Percentiles rank a stretch among this genome's conserved stretches.
These are phyloP conservation scores for Microascus cirrosus DNA, from an alignment of 2,329 filamentous ascomycete species.

Conservation along the genomic window DNA sequence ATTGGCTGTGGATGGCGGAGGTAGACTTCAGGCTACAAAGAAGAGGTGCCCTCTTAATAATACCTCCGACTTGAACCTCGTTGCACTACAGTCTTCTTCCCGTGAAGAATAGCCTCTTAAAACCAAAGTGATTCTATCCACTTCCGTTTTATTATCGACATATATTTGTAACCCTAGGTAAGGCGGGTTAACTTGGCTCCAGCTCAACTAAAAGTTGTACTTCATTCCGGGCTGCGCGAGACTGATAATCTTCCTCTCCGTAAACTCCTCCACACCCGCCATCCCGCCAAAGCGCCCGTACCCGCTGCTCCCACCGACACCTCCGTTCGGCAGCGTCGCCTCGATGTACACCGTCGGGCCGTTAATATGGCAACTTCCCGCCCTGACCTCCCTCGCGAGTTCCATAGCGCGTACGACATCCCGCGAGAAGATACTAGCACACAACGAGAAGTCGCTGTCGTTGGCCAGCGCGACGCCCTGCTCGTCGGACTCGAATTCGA, in stretches of 20 bases:
- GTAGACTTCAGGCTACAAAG: too few species aligned
- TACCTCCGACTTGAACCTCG: too few species aligned
- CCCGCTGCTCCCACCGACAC: conserved; percentile 27
- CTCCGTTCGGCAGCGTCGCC: conserved; percentile 27
- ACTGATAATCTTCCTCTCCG: conserved; percentile 22
- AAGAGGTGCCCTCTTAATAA: too few species aligned
- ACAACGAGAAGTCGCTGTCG: conserved; percentile 58
- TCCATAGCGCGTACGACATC: conserved; percentile 41
- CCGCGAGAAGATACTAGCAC: conserved; percentile 52
- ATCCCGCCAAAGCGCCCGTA: conserved; percentile 28
- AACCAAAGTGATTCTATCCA: neutral
- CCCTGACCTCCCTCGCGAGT: conserved; percentile 41
- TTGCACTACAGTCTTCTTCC: too few species aligned
- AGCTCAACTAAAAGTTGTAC: conserved; percentile 9
- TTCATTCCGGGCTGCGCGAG: conserved; percentile 14
- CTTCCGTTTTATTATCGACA: neutral
- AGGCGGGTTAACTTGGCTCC: neutral
- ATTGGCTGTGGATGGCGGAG: too few species aligned
- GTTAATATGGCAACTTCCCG: conserved; percentile 37
- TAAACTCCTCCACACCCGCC: conserved; percentile 21
- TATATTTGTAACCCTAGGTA: neutral
- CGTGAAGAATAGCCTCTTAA: too few species aligned
- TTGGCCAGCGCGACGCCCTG: conserved; percentile 56
- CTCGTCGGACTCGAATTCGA: conserved; percentile 48
- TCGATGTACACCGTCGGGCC: conserved; percentile 31